Conservation (phyloP, 1,139 yeast genomes). For the Candida dubliniensis region DNA sequence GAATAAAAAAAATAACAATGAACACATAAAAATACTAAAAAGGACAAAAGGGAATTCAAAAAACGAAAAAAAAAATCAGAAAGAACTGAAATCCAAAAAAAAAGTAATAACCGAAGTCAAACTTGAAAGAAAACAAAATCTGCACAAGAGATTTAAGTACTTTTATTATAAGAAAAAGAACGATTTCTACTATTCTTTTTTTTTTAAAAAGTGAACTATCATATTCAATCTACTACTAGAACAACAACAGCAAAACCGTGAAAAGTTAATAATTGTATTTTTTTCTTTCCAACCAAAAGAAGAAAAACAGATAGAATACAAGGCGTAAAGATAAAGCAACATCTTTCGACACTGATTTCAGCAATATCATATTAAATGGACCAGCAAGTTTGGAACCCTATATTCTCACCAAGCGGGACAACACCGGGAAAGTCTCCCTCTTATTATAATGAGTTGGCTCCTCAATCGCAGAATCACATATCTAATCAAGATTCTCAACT, state of each 20-base stretch:
- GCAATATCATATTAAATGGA: constrained; percentile 14
- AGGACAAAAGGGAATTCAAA: not conserved
- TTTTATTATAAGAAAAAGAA: not conserved
- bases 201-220: too few species aligned
- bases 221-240: too few species aligned
- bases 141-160: not conserved
- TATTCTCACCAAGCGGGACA: constrained; percentile 19
- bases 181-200: not conserved
- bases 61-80: not conserved
- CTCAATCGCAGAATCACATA: not conserved
- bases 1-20: not conserved
- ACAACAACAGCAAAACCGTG: too few species aligned
- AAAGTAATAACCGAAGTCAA: not conserved
- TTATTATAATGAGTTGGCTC: constrained; percentile 4
- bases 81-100: not conserved
- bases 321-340: too few species aligned
- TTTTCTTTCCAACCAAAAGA: too few species aligned
- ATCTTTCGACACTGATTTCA: too few species aligned
- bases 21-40: not conserved
- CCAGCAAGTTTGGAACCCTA: constrained; percentile 18
- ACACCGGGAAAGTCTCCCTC: constrained; percentile 17
- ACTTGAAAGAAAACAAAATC: not conserved
- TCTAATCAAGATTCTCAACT: not conserved
- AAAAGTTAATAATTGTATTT: too few species aligned
- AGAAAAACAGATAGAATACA: too few species aligned